A percentile compares a stretch with the other conserved stretches of the same genome.
phyloP scores from a whole-genome alignment of 208 protist genomes.

The Naegleria lovaniensis region DNA sequence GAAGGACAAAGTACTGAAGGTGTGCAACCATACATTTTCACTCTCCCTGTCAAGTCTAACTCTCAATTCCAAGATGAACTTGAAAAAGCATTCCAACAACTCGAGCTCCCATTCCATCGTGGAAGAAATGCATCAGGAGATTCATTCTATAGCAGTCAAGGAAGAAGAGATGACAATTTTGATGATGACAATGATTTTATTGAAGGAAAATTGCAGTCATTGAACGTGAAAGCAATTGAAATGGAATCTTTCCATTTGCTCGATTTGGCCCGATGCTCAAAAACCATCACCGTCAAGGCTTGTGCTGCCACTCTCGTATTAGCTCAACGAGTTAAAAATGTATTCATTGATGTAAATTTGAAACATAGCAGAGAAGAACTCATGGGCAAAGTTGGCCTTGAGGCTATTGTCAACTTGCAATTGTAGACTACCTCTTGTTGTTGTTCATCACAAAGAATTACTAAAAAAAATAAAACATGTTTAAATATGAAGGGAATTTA shows the following conservation, averaged over 20 bases:
- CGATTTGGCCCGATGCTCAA: neutral
- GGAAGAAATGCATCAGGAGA: neutral
- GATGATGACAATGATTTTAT: neutral
- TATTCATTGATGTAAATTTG: slow-evolving; percentile 5
- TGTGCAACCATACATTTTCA: neutral
- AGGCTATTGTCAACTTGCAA: neutral
- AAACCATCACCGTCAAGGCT: neutral
- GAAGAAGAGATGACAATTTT: neutral
- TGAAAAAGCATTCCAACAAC: neutral
- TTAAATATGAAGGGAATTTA: neutral
- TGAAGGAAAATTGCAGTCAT: neutral
- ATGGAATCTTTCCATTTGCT: slow-evolving; percentile 30
- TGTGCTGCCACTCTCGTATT: neutral
- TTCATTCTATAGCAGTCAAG: slow-evolving; percentile 27
- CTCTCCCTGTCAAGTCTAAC: neutral
- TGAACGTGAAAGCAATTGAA: neutral
- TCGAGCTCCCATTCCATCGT: neutral
- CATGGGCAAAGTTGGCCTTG: neutral
- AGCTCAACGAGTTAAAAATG: neutral
- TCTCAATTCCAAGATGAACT: neutral
- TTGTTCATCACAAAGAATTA: neutral
- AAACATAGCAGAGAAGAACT: neutral
- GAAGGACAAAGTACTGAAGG: neutral
- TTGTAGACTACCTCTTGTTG: neutral
- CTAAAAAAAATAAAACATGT: neutral